A percentile compares a stretch with the other conserved stretches of the same genome.
Evolutionary conservation across 495 filamentous ascomycete genomes (phyloP).

Genomic region (Tetracladium marchalianum): DNA sequence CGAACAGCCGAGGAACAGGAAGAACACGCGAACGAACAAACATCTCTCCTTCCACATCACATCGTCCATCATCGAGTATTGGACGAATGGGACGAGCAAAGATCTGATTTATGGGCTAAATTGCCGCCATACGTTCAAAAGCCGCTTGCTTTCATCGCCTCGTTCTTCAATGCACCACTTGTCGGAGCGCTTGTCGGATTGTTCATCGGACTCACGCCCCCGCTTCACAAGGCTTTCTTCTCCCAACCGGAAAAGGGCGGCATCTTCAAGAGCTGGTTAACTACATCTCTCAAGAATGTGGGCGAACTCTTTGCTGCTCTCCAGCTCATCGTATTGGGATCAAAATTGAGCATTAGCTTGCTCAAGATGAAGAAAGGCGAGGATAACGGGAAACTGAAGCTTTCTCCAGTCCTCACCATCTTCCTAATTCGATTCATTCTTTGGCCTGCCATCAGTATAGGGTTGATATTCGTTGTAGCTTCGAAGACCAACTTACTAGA

Average conservation of each 20-base stretch:
- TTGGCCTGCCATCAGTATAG: constrained; percentile 53
- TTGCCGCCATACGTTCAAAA: constrained; percentile 27
- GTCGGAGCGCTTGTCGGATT: constrained; percentile 50
- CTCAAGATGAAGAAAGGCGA: constrained; percentile 41
- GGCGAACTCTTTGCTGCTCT: constrained; percentile 61
- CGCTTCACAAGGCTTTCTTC: constrained; percentile 59
- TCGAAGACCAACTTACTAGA: constrained; percentile 43
- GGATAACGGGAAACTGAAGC: constrained; percentile 31
- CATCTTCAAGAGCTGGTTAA: constrained; percentile 61
- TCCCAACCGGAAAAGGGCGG: constrained; percentile 49
- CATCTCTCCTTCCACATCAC: constrained; percentile 34
- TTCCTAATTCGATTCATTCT: constrained; percentile 49
- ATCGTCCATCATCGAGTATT: neutral
- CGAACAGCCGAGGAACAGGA: constrained; percentile 19
- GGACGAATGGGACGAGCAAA: neutral
- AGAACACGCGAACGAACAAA: constrained; percentile 34
- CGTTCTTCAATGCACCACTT: constrained; percentile 54
- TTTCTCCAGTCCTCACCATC: constrained; percentile 38
- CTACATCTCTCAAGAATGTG: constrained; percentile 50
- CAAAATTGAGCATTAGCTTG: constrained; percentile 48
- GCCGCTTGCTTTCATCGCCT: constrained; percentile 31
- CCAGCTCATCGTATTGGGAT: constrained; percentile 61
- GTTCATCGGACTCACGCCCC: constrained; percentile 49
- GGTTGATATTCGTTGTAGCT: constrained; percentile 50
- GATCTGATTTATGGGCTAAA: constrained; percentile 13